These are phyloP conservation scores for Leccinum fallax DNA, from an alignment of 1,284 basidiomycete species.

Conservation along the genomic window DNA sequence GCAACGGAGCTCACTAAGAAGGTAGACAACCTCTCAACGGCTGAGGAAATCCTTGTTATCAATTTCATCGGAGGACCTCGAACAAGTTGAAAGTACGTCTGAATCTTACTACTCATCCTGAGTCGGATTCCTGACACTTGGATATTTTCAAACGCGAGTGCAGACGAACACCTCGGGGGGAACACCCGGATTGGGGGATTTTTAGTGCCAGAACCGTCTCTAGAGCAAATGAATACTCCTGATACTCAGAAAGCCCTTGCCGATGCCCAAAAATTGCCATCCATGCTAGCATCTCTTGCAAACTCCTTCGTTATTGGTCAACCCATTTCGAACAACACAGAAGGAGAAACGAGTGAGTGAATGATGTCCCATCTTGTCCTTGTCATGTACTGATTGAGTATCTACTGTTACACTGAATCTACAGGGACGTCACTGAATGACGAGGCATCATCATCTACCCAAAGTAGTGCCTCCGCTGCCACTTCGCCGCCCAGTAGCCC, in stretches of 20 bases:
- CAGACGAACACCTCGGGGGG: constrained; percentile 1
- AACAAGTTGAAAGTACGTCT: constrained; percentile 10
- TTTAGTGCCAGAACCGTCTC: not conserved
- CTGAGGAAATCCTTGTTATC: constrained; percentile 14
- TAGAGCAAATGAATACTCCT: constrained; percentile 1
- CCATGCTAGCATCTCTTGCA: not conserved
- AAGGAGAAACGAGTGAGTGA: constrained; percentile 8
- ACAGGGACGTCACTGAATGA: not conserved
- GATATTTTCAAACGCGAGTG: not conserved
- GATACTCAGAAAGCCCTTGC: constrained; percentile 1
- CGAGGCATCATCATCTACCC: not conserved
- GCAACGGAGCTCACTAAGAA: not conserved
- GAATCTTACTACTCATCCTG: not conserved
- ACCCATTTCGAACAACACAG: not conserved
- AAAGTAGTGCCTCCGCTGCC: not conserved
- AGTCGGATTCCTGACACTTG: no score
- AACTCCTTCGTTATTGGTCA: not conserved
- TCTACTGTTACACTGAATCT: not conserved
- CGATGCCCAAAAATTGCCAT: not conserved
- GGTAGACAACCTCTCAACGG: constrained; percentile 16
- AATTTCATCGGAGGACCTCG: not conserved
- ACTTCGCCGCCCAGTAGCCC: constrained; percentile 12
- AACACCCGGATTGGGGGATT: not conserved
- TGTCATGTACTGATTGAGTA: not conserved
- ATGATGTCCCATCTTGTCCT: no score